Evolutionary conservation across 2,329 filamentous ascomycete species (phyloP), one percentile per base, ranked within the genome.

Genomic region (Verticillium tricorpus): DNA sequence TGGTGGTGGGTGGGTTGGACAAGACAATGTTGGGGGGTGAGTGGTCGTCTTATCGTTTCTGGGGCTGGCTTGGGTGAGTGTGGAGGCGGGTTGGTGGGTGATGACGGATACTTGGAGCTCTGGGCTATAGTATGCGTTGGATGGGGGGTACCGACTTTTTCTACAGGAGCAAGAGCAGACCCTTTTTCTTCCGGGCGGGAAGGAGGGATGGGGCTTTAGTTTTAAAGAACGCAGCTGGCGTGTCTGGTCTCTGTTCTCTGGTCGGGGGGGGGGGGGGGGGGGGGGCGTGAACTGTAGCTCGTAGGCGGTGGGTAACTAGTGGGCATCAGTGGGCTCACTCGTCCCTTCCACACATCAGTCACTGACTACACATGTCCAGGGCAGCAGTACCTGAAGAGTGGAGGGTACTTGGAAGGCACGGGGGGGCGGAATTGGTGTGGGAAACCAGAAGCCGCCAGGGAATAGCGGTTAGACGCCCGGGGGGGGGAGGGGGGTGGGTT

Each of bases 131-230:
- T 40, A 17, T 15, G 15, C 19, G 37, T 17, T 40, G n/a, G 19
- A 50, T 50, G 40, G 40, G 40, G 28, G 59, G 64, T 61, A 62
- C 58, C 52, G 56, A 57, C 37, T 64, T 57, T 62, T 64, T 62
- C 62, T 61, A 62, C 62, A 62, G 57, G 58, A 60, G 62, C 57
- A 64, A 45, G 39, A 62, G 54, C 58, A 19, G 22, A 60, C 22
- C 40, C n/a, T 50, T 50, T 12, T 22, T 22, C 34, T 39, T 40
- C n/a, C 52, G 60, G 57, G 57, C 56, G 59, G 37, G 59, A 62
- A 58, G 57, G 55, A 61, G 52, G 64, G 62, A 65, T 59, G 62
- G 64, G 62, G 64, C 35, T 40, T 61, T 56, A 62, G 58, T 50
- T 64, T 65, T 64, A 65, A 65, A 65, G 56, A 31, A 32, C 56